Evolutionary conservation across 805 yeast genomes (phyloP).

Genomic region (Wickerhamomyces rabaulensis): DNA sequence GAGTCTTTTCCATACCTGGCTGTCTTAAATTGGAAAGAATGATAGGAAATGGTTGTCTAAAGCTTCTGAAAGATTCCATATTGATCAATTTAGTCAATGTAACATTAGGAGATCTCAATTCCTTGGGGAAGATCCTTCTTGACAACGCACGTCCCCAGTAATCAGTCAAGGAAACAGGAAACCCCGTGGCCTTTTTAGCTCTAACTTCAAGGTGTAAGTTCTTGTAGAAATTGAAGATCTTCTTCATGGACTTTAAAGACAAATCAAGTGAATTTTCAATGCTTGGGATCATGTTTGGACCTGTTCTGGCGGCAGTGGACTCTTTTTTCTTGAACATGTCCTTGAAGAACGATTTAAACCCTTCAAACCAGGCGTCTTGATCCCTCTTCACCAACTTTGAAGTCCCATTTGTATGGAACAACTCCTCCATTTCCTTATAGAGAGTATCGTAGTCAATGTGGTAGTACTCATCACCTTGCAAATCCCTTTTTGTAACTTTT

Average conservation of each 20-base stretch:
- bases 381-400: slow-evolving; percentile 10
- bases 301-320: slow-evolving; percentile 7
- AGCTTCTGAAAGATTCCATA: slow-evolving; percentile 31
- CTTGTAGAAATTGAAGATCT: slow-evolving; percentile 42
- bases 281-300: slow-evolving; percentile 13
- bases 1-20: slow-evolving; percentile 27
- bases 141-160: slow-evolving; percentile 65
- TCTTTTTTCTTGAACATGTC: slow-evolving; percentile 24
- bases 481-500: slow-evolving; percentile 7
- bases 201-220: slow-evolving; percentile 49
- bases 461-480: slow-evolving; percentile 2
- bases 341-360: slow-evolving; percentile 19
- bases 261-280: slow-evolving; percentile 16
- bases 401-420: slow-evolving; percentile 8
- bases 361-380: slow-evolving; percentile 19
- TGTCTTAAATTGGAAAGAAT: slow-evolving; percentile 36
- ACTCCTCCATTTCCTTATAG: slow-evolving; percentile 15
- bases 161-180: slow-evolving; percentile 55
- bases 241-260: slow-evolving; percentile 26
- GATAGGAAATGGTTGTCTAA: slow-evolving; percentile 46
- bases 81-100: slow-evolving; percentile 36
- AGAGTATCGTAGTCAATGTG: slow-evolving; percentile 13
- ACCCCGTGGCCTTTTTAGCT: slow-evolving; percentile 47
- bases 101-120: slow-evolving; percentile 29
- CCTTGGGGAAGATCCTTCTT: slow-evolving; percentile 36